Percentiles rank a stretch among this genome's conserved stretches.
Evolutionary conservation across 78 protist genomes (phyloP).

Genomic region (Chrysochromulina parva): DNA sequence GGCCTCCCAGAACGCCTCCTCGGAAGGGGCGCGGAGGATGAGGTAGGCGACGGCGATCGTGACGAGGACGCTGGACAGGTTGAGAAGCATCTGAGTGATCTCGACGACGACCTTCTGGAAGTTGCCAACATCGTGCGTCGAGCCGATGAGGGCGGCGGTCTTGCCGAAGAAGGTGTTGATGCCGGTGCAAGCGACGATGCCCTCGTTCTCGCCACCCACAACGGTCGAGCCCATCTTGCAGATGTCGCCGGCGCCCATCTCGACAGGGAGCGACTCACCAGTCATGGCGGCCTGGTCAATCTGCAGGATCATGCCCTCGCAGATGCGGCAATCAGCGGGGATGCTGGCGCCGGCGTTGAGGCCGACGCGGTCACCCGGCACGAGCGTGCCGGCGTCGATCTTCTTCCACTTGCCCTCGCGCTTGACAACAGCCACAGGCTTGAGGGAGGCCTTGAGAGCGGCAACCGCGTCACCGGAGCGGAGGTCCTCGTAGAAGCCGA

Average conservation of each 20-base stretch:
- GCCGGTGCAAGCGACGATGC: not conserved
- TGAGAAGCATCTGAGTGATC: not conserved
- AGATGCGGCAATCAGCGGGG: not conserved
- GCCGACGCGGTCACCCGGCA: constrained; percentile 38
- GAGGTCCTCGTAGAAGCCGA: constrained; percentile 57
- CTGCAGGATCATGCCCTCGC: not conserved
- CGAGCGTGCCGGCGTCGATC: not conserved
- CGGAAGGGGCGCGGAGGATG: not conserved
- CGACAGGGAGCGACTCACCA: constrained; percentile 30
- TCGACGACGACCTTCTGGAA: not conserved
- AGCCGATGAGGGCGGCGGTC: not conserved
- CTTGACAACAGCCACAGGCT: constrained; percentile 7
- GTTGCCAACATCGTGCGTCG: not conserved
- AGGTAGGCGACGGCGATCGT: too few relatives aligned
- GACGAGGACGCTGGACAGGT: not conserved
- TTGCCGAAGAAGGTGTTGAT: not conserved
- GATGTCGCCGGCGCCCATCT: not conserved
- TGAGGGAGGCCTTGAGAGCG: constrained; percentile 73
- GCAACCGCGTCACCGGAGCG: constrained; percentile 84
- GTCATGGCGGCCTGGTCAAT: constrained; percentile 37
- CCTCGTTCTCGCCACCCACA: not conserved
- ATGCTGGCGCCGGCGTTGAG: constrained; percentile 11
- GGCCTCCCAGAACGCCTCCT: not conserved
- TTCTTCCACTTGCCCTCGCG: not conserved
- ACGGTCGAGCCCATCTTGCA: too few relatives aligned